These are phyloP conservation scores for Phialocephala subalpina DNA, from an alignment of 2,329 filamentous ascomycete genomes.

Conservation along the genomic window DNA sequence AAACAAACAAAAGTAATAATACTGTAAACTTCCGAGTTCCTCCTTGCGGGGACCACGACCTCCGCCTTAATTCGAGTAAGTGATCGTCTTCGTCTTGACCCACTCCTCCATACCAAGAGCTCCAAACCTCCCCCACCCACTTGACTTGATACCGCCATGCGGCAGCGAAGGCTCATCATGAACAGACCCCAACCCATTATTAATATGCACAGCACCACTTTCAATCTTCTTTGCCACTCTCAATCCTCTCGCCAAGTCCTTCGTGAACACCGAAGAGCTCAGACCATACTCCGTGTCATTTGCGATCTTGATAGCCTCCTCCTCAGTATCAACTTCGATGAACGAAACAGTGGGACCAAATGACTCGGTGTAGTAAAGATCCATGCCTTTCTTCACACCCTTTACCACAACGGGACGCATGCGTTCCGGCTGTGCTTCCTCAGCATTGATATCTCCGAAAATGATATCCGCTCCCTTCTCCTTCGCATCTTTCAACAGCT, in stretches of 20 bases:
- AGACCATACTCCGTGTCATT: slow-evolving; percentile 74
- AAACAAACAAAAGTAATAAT: too few species aligned
- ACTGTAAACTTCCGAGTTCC: too few species aligned
- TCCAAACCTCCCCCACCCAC: slow-evolving; percentile 68
- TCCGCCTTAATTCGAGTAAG: too few species aligned
- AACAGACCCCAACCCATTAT: slow-evolving; percentile 67
- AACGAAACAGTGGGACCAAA: slow-evolving; percentile 68
- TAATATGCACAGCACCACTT: slow-evolving; percentile 72
- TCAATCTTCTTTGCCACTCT: slow-evolving; percentile 54
- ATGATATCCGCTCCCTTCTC: slow-evolving; percentile 68
- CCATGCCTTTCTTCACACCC: slow-evolving; percentile 71
- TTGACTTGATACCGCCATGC: slow-evolving; percentile 68
- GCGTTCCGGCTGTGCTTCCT: slow-evolving; percentile 47
- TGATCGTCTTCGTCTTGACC: slow-evolving; percentile 68
- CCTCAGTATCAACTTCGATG: slow-evolving; percentile 59
- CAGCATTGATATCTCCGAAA: slow-evolving; percentile 47
- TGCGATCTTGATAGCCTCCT: slow-evolving; percentile 65
- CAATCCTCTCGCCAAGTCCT: slow-evolving; percentile 56
- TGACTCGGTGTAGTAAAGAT: slow-evolving; percentile 73
- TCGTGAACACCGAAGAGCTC: slow-evolving; percentile 69
- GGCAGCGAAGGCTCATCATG: slow-evolving; percentile 70
- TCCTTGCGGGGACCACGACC: too few species aligned
- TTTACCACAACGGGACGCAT: slow-evolving; percentile 73
- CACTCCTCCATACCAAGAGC: slow-evolving; percentile 64
- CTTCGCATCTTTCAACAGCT: slow-evolving; percentile 72